phyloP scores from a whole-genome alignment of 495 filamentous ascomycete genomes.

The Oidiodendron maius region DNA sequence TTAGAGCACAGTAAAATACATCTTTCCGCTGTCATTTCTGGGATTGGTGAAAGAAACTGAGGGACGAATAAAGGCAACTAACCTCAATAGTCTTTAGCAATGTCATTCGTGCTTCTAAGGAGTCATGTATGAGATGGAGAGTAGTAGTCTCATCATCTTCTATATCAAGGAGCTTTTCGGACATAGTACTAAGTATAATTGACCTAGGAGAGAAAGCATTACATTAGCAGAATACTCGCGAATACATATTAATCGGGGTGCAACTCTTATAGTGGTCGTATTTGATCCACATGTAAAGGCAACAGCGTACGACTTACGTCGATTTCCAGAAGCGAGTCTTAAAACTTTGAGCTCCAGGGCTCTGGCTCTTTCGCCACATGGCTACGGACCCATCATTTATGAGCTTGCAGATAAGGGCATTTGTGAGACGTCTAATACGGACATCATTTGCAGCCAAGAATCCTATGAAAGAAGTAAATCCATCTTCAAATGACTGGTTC shows the following conservation, averaged over 20 bases:
- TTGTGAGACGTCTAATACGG: slow-evolving; percentile 37
- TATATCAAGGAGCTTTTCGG: slow-evolving; percentile 37
- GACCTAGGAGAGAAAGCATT: slow-evolving; percentile 27
- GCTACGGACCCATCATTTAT: slow-evolving; percentile 32
- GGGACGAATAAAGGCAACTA: neutral
- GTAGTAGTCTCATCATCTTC: slow-evolving; percentile 29
- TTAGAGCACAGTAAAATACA: no score
- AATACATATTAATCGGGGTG: neutral
- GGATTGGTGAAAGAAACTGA: no score
- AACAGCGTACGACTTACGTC: slow-evolving; percentile 47
- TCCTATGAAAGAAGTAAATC: slow-evolving; percentile 42
- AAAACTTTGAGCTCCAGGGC: slow-evolving; percentile 22
- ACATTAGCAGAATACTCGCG: neutral
- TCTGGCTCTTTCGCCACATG: slow-evolving; percentile 16
- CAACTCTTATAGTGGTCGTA: neutral
- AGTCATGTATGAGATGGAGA: slow-evolving; percentile 43
- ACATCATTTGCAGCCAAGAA: slow-evolving; percentile 46
- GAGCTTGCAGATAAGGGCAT: slow-evolving; percentile 38
- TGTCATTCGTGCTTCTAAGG: slow-evolving; percentile 41
- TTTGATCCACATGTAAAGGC: neutral
- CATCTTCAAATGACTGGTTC: slow-evolving; percentile 40
- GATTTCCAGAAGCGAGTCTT: slow-evolving; percentile 45
- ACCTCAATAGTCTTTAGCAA: slow-evolving; percentile 43
- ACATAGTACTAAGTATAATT: slow-evolving; percentile 42
- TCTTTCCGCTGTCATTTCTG: no score